These are phyloP conservation scores for Kodamaea fungicola DNA, from an alignment of 1,139 yeast species.

Conservation along the genomic window DNA sequence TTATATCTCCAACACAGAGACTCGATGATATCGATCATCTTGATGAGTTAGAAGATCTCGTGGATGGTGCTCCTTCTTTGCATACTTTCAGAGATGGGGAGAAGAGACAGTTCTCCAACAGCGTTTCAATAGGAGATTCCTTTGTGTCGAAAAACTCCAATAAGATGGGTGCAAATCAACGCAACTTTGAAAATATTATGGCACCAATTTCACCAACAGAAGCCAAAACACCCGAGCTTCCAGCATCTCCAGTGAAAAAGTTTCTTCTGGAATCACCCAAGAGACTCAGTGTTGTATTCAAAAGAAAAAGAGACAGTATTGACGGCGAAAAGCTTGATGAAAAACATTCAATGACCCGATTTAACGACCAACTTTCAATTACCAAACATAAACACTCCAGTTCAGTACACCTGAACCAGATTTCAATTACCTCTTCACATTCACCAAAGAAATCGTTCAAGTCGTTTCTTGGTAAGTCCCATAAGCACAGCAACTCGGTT, in stretches of 20 bases:
- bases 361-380: background rate
- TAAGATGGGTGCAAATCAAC: constrained; percentile 7
- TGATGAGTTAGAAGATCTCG: background rate
- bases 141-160: constrained; percentile 5
- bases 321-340: constrained; percentile 12
- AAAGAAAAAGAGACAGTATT: constrained; percentile 17
- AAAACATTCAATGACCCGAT: background rate
- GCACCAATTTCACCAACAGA: background rate
- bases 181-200: background rate
- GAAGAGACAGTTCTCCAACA: constrained; percentile 7
- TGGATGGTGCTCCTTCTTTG: constrained; percentile 34
- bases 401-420: constrained; percentile 28
- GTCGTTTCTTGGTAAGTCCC: constrained; percentile 16
- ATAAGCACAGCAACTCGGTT: constrained; percentile 13
- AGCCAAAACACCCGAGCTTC: constrained; percentile 5
- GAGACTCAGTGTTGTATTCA: constrained; percentile 24
- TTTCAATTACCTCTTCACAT: constrained; percentile 25
- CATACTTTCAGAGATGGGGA: constrained; percentile 31
- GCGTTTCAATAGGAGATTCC: constrained; percentile 10
- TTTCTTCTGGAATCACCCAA: constrained; percentile 35
- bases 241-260: constrained; percentile 32
- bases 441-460: constrained; percentile 31
- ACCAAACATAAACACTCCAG: constrained; percentile 21
- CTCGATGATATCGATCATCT: constrained; percentile 22
- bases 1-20: constrained; percentile 6